Evolutionary conservation across 225 moss, liverwort and hornwort species (phyloP).

Genomic region (Ulota crispa): DNA sequence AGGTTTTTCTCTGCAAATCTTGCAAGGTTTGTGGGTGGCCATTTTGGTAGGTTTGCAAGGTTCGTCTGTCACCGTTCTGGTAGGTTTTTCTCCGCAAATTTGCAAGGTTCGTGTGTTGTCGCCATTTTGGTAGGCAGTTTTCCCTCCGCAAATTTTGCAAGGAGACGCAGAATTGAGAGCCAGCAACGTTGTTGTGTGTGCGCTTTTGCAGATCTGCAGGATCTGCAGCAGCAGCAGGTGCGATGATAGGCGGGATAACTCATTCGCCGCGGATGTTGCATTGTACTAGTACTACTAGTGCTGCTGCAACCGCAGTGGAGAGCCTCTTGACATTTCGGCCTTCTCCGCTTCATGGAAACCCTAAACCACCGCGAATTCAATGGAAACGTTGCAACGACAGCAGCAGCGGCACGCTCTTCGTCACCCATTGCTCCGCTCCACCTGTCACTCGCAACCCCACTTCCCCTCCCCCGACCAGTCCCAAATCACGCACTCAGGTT

Average conservation of each 20-base stretch:
- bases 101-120: too few relatives aligned
- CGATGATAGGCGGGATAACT: slow-evolving; percentile 33
- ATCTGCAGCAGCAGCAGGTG: slow-evolving; percentile 4
- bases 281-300: background rate
- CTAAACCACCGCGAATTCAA: background rate
- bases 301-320: background rate
- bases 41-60: too few relatives aligned
- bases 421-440: slow-evolving; percentile 29
- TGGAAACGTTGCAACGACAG: slow-evolving; percentile 3
- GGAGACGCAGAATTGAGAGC: too few relatives aligned
- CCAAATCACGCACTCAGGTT: slow-evolving; percentile 52
- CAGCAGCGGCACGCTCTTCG: background rate
- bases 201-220: background rate
- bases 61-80: too few relatives aligned
- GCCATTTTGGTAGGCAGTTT: too few relatives aligned
- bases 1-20: too few relatives aligned
- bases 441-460: slow-evolving; percentile 30
- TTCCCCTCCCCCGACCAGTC: slow-evolving; percentile 15
- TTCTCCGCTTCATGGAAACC: background rate
- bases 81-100: too few relatives aligned
- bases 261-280: slow-evolving; percentile 17
- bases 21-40: too few relatives aligned
- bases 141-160: too few relatives aligned
- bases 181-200: background rate
- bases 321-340: background rate